Conservation (phyloP, 495 filamentous ascomycete genomes). For the Letharia columbiana region DNA sequence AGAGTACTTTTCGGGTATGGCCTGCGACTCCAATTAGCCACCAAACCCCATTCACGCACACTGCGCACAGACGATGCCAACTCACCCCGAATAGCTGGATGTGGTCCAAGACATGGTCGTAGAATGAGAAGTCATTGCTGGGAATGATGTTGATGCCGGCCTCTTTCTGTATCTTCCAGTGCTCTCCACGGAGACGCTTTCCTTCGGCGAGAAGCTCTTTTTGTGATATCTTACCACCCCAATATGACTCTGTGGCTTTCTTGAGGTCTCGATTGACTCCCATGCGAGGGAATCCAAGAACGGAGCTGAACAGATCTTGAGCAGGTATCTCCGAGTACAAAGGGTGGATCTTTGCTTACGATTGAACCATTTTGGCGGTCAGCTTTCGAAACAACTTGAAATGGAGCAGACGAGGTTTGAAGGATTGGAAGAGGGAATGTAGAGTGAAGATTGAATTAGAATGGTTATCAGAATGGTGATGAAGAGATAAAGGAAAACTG, state of each 20-base stretch:
- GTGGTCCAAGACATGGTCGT: conserved; percentile 97
- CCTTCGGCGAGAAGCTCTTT: conserved; percentile 83
- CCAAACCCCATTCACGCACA: not conserved
- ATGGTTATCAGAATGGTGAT: conserved; percentile 2
- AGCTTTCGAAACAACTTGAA: conserved; percentile 12
- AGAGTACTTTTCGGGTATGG: conserved; percentile 82
- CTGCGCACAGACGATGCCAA: conserved; percentile 17
- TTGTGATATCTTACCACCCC: conserved; percentile 86
- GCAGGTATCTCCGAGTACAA: not conserved
- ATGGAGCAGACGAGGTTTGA: not conserved
- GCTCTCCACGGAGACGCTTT: conserved; percentile 87
- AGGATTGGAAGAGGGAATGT: not conserved
- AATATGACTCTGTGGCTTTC: conserved; percentile 98
- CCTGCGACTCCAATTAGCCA: conserved; percentile 38
- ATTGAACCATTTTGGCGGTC: conserved; percentile 68
- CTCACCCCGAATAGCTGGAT: conserved; percentile 96
- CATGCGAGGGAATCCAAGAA: conserved; percentile 89
- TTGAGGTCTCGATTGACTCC: conserved; percentile 97
- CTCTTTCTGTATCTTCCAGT: conserved; percentile 99
- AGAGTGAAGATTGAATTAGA: not conserved
- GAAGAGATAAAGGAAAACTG: not conserved
- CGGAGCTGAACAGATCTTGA: conserved; percentile 35
- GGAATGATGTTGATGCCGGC: conserved; percentile 95
- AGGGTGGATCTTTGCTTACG: conserved; percentile 38
- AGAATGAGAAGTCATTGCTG: conserved; percentile 98